phyloP scores from a whole-genome alignment of 139 green algal species.

The Limnomonas spitsbergensis region DNA sequence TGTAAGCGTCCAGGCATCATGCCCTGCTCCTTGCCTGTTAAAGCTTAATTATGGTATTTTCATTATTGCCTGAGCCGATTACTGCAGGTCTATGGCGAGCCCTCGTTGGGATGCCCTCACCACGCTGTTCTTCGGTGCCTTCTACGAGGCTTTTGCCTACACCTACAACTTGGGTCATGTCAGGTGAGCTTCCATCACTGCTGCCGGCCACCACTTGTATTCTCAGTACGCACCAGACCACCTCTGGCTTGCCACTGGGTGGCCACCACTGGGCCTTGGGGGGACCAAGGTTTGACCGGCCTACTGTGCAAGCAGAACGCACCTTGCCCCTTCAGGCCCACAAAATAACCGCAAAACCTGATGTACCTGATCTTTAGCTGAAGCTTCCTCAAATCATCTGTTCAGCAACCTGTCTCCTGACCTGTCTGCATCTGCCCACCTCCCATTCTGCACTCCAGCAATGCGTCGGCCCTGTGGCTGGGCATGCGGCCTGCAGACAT shows the following conservation, averaged over 20 bases:
- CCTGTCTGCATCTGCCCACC: not conserved
- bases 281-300: too few species aligned
- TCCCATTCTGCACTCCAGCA: slow-evolving; percentile 14
- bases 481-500: slow-evolving; percentile 52
- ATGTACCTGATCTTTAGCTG: not conserved
- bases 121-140: slow-evolving; percentile 20
- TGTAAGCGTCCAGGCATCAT: slow-evolving; percentile 17
- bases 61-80: not conserved
- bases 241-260: too few species aligned
- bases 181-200: not conserved
- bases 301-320: too few species aligned
- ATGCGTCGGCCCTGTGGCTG: slow-evolving; percentile 39
- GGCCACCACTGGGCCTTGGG: too few species aligned
- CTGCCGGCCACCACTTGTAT: not conserved
- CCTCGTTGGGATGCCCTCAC: slow-evolving; percentile 35
- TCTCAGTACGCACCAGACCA: not conserved
- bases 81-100: slow-evolving; percentile 23
- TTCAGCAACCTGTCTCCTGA: not conserved
- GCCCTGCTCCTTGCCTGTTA: not conserved
- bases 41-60: not conserved
- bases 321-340: too few species aligned
- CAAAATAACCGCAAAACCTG: too few species aligned
- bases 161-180: slow-evolving; percentile 37
- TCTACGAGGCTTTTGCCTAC: slow-evolving; percentile 34
- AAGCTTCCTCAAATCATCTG: not conserved